phyloP scores from a whole-genome alignment of 192 early-diverging fungal species.

The Rhizoclosmatium globosum region DNA sequence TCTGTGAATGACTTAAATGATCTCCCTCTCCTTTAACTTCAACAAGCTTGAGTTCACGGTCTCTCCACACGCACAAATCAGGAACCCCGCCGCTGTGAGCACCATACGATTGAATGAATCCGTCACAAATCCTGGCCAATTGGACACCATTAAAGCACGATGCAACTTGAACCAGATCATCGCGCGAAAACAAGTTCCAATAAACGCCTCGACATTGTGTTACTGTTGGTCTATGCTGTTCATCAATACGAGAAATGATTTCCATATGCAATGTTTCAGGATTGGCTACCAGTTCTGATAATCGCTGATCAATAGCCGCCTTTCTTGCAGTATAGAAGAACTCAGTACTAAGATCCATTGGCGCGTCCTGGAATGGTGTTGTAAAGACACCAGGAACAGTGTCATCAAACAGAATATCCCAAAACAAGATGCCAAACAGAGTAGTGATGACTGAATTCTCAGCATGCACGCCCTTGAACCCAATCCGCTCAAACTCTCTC shows the following conservation, averaged over 20 bases:
- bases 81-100: constrained; percentile 57
- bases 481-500: constrained; percentile 31
- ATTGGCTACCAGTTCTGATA: constrained; percentile 21
- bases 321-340: constrained; percentile 48
- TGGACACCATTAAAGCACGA: constrained; percentile 42
- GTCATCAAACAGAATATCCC: constrained; percentile 50
- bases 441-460: constrained; percentile 57
- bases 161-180: constrained; percentile 43
- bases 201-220: constrained; percentile 43
- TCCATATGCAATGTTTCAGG: constrained; percentile 10
- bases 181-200: constrained; percentile 44
- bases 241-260: constrained; percentile 25
- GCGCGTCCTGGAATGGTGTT: constrained; percentile 53
- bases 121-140: constrained; percentile 41
- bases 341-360: constrained; percentile 57
- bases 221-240: background rate
- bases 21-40: constrained; percentile 63
- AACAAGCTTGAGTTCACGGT: constrained; percentile 46
- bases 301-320: constrained; percentile 36
- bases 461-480: constrained; percentile 52
- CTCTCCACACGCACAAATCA: constrained; percentile 58
- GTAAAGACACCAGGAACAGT: constrained; percentile 50
- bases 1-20: constrained; percentile 51
- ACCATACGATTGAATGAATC: constrained; percentile 47
- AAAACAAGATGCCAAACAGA: constrained; percentile 58